phyloP scores from a whole-genome alignment of 1,284 basidiomycete genomes.

The Leccinum pseudoinsigne region DNA sequence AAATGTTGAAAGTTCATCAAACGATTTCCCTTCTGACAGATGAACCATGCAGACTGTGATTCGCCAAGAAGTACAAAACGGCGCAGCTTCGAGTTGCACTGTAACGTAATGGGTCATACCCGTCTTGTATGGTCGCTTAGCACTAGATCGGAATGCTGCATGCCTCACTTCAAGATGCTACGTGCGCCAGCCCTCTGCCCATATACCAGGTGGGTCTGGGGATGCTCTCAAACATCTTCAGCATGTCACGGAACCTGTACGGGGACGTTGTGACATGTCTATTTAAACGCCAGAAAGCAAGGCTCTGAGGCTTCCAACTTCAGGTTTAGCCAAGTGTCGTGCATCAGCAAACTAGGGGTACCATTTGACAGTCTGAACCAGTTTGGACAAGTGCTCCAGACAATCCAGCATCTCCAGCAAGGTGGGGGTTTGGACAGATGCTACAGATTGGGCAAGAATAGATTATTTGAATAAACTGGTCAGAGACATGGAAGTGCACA shows the following conservation, averaged over 20 bases:
- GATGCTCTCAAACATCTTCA: neutral
- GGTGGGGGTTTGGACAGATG: too few relatives aligned
- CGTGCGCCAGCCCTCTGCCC: neutral
- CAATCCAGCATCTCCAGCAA: too few relatives aligned
- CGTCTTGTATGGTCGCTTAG: neutral
- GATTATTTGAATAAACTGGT: too few relatives aligned
- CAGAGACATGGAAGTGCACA: too few relatives aligned
- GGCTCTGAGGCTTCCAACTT: neutral
- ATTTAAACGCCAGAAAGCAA: slow-evolving; percentile 3
- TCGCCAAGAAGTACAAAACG: too few relatives aligned
- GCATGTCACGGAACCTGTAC: slow-evolving; percentile 1
- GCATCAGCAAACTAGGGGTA: too few relatives aligned
- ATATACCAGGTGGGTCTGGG: neutral
- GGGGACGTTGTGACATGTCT: neutral
- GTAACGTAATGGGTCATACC: slow-evolving; percentile 10
- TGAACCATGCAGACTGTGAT: neutral
- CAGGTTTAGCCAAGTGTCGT: neutral
- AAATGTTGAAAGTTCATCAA: neutral
- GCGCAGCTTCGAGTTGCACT: neutral
- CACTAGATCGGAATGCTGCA: neutral
- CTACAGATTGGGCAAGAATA: too few relatives aligned
- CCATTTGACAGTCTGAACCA: too few relatives aligned
- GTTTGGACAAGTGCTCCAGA: too few relatives aligned
- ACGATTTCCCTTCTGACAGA: neutral
- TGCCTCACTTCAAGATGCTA: slow-evolving; percentile 5